Conservation (phyloP, 129 eudicot genomes). For the Helichrysum umbraculigerum region DNA sequence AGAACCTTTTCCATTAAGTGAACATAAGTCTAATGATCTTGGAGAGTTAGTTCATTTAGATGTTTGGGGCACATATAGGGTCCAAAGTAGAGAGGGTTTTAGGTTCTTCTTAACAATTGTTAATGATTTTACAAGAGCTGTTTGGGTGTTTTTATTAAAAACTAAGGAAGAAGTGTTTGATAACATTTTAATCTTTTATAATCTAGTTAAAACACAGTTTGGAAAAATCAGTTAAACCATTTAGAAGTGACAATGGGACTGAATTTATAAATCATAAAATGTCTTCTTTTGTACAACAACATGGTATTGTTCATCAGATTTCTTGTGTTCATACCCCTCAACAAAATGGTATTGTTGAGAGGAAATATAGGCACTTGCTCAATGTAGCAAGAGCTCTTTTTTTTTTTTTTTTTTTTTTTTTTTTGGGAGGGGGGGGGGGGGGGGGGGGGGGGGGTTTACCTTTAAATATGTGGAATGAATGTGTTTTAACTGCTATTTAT, state of each 20-base stretch:
- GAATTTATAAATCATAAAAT: too few species aligned
- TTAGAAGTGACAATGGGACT: too few species aligned
- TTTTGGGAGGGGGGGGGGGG: too few species aligned
- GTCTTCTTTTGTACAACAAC: background rate
- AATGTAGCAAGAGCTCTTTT: background rate
- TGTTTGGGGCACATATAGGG: too few species aligned
- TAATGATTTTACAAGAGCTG: background rate
- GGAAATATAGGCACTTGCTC: background rate
- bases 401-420: too few species aligned
- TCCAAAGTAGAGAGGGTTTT: too few species aligned
- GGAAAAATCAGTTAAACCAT: background rate
- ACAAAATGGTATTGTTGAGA: background rate
- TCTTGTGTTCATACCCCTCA: background rate
- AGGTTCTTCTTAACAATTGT: too few species aligned
- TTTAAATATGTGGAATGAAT: too few species aligned
- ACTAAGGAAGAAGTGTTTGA: background rate
- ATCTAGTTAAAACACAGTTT: too few species aligned
- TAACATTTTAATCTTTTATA: background rate
- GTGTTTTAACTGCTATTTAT: too few species aligned
- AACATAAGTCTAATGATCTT: background rate
- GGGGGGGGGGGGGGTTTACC: too few species aligned
- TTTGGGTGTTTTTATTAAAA: background rate
- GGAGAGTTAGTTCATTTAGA: background rate
- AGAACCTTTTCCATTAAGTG: background rate
- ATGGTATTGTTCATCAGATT: background rate